Evolutionary conservation across 169 alveolate species (phyloP).

Genomic region (Cryptosporidium tyzzeri): DNA sequence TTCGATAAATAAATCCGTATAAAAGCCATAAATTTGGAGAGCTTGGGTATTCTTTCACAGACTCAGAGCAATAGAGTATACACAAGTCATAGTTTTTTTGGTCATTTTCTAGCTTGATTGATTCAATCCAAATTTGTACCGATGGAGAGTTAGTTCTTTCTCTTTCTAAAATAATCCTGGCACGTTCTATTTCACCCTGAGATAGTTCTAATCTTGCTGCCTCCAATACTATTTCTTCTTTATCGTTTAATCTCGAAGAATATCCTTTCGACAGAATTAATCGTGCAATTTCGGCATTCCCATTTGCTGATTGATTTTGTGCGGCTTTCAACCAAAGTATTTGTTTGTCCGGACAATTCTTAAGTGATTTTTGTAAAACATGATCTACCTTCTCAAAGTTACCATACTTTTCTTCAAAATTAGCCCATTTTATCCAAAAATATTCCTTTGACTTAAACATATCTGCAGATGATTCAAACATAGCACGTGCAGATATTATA

Average conservation of each 20-base stretch:
- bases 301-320: constrained; percentile 91
- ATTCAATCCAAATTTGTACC: constrained; percentile 90
- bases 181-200: constrained; percentile 92
- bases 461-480: constrained; percentile 88
- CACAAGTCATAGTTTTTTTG: constrained; percentile 79
- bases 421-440: constrained; percentile 95
- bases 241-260: constrained; percentile 84
- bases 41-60: constrained; percentile 17
- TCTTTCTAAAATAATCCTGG: constrained; percentile 91
- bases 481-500: constrained; percentile 89
- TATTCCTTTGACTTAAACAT: constrained; percentile 85
- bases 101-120: constrained; percentile 92
- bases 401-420: constrained; percentile 94
- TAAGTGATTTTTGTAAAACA: constrained; percentile 82
- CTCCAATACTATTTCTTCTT: constrained; percentile 89
- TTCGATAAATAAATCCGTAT: constrained; percentile 19
- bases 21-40: constrained; percentile 51
- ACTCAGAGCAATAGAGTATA: constrained; percentile 30
- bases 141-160: constrained; percentile 89
- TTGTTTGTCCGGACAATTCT: constrained; percentile 91
- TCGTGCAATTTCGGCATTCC: constrained; percentile 90
- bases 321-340: constrained; percentile 94
- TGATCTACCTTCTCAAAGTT: constrained; percentile 85
- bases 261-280: constrained; percentile 89
- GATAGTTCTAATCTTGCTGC: constrained; percentile 93